A percentile compares a stretch with the other conserved stretches of the same genome.
phyloP scores from a whole-genome alignment of 2,329 filamentous ascomycete species.

The Paecilomyces dactylethromorphus region DNA sequence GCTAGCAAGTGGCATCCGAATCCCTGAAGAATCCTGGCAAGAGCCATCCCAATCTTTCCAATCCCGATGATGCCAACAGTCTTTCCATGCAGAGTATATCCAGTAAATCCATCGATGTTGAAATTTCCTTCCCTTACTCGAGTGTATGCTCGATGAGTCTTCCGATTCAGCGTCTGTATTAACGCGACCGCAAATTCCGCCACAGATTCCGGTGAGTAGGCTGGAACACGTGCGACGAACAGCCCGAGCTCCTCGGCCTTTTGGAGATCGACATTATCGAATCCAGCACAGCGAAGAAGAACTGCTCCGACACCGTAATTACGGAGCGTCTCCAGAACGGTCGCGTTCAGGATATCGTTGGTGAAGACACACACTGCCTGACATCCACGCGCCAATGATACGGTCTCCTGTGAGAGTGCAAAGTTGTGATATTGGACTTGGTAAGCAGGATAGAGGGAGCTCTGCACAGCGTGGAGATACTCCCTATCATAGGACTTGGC shows the following conservation, averaged over 20 bases:
- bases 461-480: slow-evolving; percentile 42
- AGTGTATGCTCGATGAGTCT: slow-evolving; percentile 62
- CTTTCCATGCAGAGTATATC: slow-evolving; percentile 56
- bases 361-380: slow-evolving; percentile 62
- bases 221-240: slow-evolving; percentile 60
- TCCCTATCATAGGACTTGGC: slow-evolving; percentile 56
- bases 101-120: slow-evolving; percentile 53
- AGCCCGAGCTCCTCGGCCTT: slow-evolving; percentile 50
- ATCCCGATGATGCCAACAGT: slow-evolving; percentile 62
- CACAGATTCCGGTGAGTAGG: slow-evolving; percentile 63
- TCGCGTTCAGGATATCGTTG: slow-evolving; percentile 52
- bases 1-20: slow-evolving; percentile 60
- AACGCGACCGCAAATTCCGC: slow-evolving; percentile 64
- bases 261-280: slow-evolving; percentile 59
- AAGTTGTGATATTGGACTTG: slow-evolving; percentile 55
- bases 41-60: slow-evolving; percentile 58
- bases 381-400: slow-evolving; percentile 45
- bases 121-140: slow-evolving; percentile 65
- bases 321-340: slow-evolving; percentile 48
- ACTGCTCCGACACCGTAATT: slow-evolving; percentile 49
- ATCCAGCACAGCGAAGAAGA: slow-evolving; percentile 61
- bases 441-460: slow-evolving; percentile 25
- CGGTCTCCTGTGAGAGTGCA: slow-evolving; percentile 51
- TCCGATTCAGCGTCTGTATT: slow-evolving; percentile 60
- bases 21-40: slow-evolving; percentile 56